Conservation (phyloP, 805 yeast genomes). For the Wickerhamomyces alni region DNA sequence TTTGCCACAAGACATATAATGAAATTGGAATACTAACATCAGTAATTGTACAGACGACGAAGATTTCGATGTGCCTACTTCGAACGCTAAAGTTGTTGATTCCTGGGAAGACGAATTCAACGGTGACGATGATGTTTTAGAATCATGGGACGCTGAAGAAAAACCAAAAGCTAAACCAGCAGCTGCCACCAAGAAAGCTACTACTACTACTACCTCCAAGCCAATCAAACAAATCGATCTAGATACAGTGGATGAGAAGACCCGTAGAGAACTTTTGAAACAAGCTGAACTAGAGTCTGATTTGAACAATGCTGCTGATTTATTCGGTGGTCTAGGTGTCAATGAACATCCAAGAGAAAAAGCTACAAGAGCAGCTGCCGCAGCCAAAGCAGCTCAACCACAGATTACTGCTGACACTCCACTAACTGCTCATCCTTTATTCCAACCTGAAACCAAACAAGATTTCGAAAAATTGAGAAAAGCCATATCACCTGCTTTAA, state of each 20-base stretch:
- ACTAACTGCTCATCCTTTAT: slow-evolving; percentile 69
- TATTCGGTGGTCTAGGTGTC: slow-evolving; percentile 69
- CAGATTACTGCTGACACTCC: slow-evolving; percentile 55
- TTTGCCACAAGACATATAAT: too few species aligned
- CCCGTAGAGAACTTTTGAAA: slow-evolving; percentile 68
- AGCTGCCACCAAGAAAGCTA: slow-evolving; percentile 25
- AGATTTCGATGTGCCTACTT: slow-evolving; percentile 69
- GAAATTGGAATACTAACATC: too few species aligned
- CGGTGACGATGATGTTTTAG: slow-evolving; percentile 74
- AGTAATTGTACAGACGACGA: slow-evolving; percentile 85
- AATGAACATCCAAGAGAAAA: slow-evolving; percentile 41
- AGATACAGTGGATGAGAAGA: slow-evolving; percentile 64
- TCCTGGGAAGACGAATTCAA: slow-evolving; percentile 79
- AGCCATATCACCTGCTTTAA: slow-evolving; percentile 56
- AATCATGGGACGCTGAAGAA: slow-evolving; percentile 87
- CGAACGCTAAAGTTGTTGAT: slow-evolving; percentile 48
- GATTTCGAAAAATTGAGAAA: slow-evolving; percentile 78
- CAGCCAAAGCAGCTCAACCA: slow-evolving; percentile 25
- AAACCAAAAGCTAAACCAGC: slow-evolving; percentile 22
- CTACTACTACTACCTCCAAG: slow-evolving; percentile 29
- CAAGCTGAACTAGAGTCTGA: slow-evolving; percentile 83
- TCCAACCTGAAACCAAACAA: slow-evolving; percentile 72
- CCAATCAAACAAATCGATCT: slow-evolving; percentile 41
- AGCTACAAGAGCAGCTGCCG: slow-evolving; percentile 30
- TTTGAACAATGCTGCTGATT: slow-evolving; percentile 86